phyloP scores from a whole-genome alignment of 1,284 basidiomycete species.

The Sanghuangporus baumii region DNA sequence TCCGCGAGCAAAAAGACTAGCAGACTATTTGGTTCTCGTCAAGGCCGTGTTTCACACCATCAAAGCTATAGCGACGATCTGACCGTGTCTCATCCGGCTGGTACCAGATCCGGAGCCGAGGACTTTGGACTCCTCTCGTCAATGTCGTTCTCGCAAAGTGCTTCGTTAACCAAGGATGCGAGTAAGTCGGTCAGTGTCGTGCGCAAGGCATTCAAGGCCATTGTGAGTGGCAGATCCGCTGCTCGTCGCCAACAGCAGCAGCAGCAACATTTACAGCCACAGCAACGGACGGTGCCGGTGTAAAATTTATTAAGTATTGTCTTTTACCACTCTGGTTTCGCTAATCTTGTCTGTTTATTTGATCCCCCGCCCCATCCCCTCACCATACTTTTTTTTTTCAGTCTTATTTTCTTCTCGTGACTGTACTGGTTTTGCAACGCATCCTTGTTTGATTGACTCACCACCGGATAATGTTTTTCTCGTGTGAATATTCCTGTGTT shows the following conservation, averaged over 20 bases:
- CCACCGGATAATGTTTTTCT: background rate
- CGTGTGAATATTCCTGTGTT: background rate
- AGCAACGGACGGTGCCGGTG: constrained; percentile 17
- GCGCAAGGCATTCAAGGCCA: constrained; percentile 60
- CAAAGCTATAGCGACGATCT: constrained; percentile 60
- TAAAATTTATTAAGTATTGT: constrained; percentile 8
- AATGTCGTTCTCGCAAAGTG: constrained; percentile 22
- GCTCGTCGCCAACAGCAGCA: constrained; percentile 14
- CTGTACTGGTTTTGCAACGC: background rate
- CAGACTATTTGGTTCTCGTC: constrained; percentile 39
- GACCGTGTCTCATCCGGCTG: constrained; percentile 25
- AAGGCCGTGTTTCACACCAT: constrained; percentile 52
- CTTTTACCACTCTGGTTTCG: background rate
- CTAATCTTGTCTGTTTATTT: background rate
- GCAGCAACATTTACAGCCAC: constrained; percentile 3
- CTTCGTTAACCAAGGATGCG: constrained; percentile 37
- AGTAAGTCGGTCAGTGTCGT: constrained; percentile 50
- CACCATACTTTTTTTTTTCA: background rate
- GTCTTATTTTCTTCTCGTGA: background rate
- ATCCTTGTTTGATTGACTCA: background rate
- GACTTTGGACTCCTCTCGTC: constrained; percentile 44
- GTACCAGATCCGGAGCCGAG: constrained; percentile 33
- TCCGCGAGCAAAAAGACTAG: constrained; percentile 34
- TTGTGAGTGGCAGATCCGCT: constrained; percentile 49
- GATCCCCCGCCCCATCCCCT: background rate